phyloP scores from a whole-genome alignment of 169 alveolate species.

The Theileria parva region DNA sequence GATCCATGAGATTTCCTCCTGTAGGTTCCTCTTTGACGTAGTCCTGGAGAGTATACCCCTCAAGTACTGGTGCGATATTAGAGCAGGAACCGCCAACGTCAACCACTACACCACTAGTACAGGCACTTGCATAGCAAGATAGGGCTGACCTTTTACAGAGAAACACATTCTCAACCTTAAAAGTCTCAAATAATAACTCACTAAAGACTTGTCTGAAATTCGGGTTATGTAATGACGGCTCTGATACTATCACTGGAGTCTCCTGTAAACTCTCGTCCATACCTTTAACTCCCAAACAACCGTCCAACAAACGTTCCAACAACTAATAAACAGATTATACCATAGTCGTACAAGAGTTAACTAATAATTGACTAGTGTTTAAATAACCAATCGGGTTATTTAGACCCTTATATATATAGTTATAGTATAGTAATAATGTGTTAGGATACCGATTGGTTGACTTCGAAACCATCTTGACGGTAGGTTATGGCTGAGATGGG shows the following conservation, averaged over 20 bases:
- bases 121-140: constrained; percentile 74
- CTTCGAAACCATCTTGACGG: constrained; percentile 57
- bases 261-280: constrained; percentile 71
- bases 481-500: constrained; percentile 69
- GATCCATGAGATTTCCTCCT: constrained; percentile 75
- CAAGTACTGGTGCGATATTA: constrained; percentile 69
- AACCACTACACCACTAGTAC: constrained; percentile 71
- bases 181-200: constrained; percentile 68
- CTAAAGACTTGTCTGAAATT: constrained; percentile 65
- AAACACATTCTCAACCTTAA: constrained; percentile 67
- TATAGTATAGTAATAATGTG: background rate
- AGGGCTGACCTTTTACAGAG: constrained; percentile 72
- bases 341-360: background rate
- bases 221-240: constrained; percentile 69
- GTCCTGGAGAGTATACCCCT: constrained; percentile 73
- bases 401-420: too few species aligned
- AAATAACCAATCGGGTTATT: too few species aligned
- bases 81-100: constrained; percentile 76
- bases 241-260: constrained; percentile 70
- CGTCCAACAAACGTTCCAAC: constrained; percentile 72
- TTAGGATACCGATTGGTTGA: constrained; percentile 6
- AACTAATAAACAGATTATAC: background rate
- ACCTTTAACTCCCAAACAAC: constrained; percentile 71
- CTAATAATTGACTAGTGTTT: background rate
- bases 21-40: constrained; percentile 70